Base-by-base conservation (phyloP, 164 flowering plant genomes). In the Akebia trifoliata region DNA sequence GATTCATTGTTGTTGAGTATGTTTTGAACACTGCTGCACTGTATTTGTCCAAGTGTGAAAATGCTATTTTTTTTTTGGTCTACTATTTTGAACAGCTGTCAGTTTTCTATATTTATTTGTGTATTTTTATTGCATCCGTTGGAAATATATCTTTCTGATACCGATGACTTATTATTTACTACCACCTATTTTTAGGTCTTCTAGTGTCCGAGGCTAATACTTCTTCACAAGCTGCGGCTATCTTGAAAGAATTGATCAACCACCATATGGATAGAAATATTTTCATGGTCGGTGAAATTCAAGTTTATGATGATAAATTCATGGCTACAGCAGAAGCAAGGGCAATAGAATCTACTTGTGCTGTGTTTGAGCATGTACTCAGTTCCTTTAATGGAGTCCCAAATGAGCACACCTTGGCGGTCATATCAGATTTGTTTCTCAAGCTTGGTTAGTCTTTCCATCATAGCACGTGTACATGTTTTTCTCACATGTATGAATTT, bases 371-470 rank as follows among this genome's bases (percentile, higher is more conserved):
- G 64, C 65, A 63, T 31, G 12, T 61, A 40, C 76, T 90, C 29
- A 54, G 25, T 36, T 24, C 63, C 24, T 55, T 32, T 60, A 65
- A 60, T 61, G 80, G 75, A 50, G 56, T 57, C 60, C 81, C 85
- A 25, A 78, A 82, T 68, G 77, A 77, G 65, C 76, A 78, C 50
- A 24, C 72, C 46, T 67, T 82, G 73, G 73, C 58, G 3, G 80
- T 74, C 47, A 62, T 86, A 44, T 75, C 94, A 51, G 67, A 61
- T 64, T 62, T 84, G 64, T 81, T 85, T 62, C 67, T 74, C 25
- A 77, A 78, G 61, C 86, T 90, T 65, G 94, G 97, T 90, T 54
- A n/a, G 68, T 60, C 37, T 31, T 43, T 49, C 38, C 24, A 38
- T 45, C 49, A 40, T 25, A 34, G 26, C 18, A 43, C 30, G 15